These are phyloP conservation scores for Hsuehochloa calcarea DNA, from an alignment of 176 grass and related monocot genomes.

Conservation along the genomic window DNA sequence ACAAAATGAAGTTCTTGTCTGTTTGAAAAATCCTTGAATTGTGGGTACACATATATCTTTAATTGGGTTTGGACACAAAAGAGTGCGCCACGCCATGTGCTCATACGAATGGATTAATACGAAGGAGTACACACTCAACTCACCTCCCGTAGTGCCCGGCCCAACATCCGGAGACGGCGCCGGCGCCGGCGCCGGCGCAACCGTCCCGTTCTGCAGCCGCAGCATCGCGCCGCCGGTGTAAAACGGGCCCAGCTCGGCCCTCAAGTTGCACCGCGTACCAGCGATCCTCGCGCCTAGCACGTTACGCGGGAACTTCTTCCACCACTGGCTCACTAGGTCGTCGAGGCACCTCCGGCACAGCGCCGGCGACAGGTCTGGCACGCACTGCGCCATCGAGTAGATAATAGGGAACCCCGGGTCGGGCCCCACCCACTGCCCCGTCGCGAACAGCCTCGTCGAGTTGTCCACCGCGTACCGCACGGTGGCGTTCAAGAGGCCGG, in stretches of 20 bases:
- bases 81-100: too few species aligned
- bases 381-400: slow-evolving; percentile 20
- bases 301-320: not conserved
- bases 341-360: slow-evolving; percentile 10
- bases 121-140: not conserved
- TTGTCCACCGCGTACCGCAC: not conserved
- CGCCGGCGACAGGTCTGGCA: not conserved
- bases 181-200: not conserved
- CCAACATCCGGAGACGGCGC: not conserved
- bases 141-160: not conserved
- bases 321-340: not conserved
- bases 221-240: slow-evolving; percentile 33
- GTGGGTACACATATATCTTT: too few species aligned
- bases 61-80: too few species aligned
- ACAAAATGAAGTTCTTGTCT: not conserved
- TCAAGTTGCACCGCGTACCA: slow-evolving; percentile 41
- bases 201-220: not conserved
- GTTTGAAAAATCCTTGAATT: not conserved
- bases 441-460: not conserved
- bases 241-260: slow-evolving; percentile 27
- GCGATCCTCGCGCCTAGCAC: slow-evolving; percentile 14
- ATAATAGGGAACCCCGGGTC: not conserved
- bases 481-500: not conserved
- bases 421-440: not conserved
- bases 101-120: not conserved